These are phyloP conservation scores for Venturia carpophila DNA, from an alignment of 2,329 filamentous ascomycete genomes.

Conservation along the genomic window DNA sequence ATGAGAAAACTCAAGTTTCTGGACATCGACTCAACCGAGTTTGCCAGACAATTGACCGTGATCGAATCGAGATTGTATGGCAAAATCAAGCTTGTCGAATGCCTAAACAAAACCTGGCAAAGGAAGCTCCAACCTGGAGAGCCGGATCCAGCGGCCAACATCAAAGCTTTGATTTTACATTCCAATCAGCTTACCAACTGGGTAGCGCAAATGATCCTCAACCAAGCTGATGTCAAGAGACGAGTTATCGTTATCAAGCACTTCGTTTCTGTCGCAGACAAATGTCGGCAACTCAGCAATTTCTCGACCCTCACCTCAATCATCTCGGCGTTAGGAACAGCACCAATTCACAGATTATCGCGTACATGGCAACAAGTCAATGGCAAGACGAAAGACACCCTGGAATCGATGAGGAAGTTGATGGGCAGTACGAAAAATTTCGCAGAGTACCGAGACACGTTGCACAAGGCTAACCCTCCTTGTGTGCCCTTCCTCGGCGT, in stretches of 20 bases:
- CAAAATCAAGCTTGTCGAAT: slow-evolving; percentile 93
- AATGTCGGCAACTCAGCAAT: slow-evolving; percentile 90
- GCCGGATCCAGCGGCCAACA: slow-evolving; percentile 80
- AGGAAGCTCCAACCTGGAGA: slow-evolving; percentile 82
- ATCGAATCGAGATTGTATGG: slow-evolving; percentile 92
- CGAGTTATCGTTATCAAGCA: slow-evolving; percentile 97
- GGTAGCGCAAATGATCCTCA: slow-evolving; percentile 98
- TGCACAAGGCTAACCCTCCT: slow-evolving; percentile 88
- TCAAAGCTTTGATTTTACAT: slow-evolving; percentile 92
- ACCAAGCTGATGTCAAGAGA: slow-evolving; percentile 89
- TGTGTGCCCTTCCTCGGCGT: slow-evolving; percentile 99
- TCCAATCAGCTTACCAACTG: slow-evolving; percentile 99
- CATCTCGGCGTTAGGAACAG: slow-evolving; percentile 89
- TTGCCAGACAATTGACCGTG: slow-evolving; percentile 94
- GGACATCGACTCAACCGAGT: slow-evolving; percentile 91
- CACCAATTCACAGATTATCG: slow-evolving; percentile 87
- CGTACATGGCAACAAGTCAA: slow-evolving; percentile 93
- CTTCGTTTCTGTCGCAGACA: slow-evolving; percentile 95
- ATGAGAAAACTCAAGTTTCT: slow-evolving; percentile 99
- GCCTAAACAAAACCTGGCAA: slow-evolving; percentile 97
- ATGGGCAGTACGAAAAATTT: slow-evolving; percentile 99
- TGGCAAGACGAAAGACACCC: slow-evolving; percentile 65
- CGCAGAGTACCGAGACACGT: slow-evolving; percentile 85
- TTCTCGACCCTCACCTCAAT: slow-evolving; percentile 97
- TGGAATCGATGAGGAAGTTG: slow-evolving; percentile 86